A percentile compares a stretch with the other conserved stretches of the same genome.
These are phyloP conservation scores for Ramalina peruviana DNA, from an alignment of 495 filamentous ascomycete genomes.

Conservation along the genomic window DNA sequence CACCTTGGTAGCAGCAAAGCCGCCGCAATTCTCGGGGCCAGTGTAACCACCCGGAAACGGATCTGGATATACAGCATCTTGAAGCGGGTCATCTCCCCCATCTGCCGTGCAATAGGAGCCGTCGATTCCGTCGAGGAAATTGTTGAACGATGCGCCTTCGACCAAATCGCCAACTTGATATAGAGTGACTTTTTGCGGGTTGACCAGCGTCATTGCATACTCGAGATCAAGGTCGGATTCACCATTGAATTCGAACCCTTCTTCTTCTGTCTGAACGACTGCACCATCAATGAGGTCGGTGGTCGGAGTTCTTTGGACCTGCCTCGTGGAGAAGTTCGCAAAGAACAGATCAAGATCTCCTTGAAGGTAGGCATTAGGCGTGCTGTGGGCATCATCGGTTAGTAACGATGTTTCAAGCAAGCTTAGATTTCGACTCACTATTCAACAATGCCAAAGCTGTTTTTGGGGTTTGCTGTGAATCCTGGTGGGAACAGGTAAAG, in stretches of 20 bases:
- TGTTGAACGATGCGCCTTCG: slow-evolving; percentile 34
- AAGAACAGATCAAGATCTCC: slow-evolving; percentile 49
- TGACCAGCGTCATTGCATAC: slow-evolving; percentile 37
- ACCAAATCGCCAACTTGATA: slow-evolving; percentile 45
- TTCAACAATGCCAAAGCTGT: slow-evolving; percentile 30
- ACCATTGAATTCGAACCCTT: slow-evolving; percentile 19
- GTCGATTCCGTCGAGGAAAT: slow-evolving; percentile 47
- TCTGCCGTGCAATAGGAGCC: slow-evolving; percentile 40
- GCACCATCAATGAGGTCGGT: slow-evolving; percentile 32
- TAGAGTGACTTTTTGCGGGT: slow-evolving; percentile 43
- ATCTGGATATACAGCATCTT: slow-evolving; percentile 36
- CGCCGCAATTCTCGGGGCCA: slow-evolving; percentile 46
- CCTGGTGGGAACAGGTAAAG: slow-evolving; percentile 37
- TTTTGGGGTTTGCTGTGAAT: slow-evolving; percentile 23
- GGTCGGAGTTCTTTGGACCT: slow-evolving; percentile 29
- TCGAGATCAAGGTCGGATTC: slow-evolving; percentile 42
- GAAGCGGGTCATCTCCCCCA: slow-evolving; percentile 30
- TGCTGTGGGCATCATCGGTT: slow-evolving; percentile 7
- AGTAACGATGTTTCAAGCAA: not conserved
- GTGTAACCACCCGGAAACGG: slow-evolving; percentile 37
- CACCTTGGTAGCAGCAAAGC: slow-evolving; percentile 43
- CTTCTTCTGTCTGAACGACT: slow-evolving; percentile 19
- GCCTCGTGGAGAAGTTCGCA: slow-evolving; percentile 29
- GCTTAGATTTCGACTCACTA: not conserved
- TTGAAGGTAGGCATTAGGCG: slow-evolving; percentile 29